Base-by-base conservation (phyloP, 768 basidiomycete species). In the Arthromyces matolae region DNA sequence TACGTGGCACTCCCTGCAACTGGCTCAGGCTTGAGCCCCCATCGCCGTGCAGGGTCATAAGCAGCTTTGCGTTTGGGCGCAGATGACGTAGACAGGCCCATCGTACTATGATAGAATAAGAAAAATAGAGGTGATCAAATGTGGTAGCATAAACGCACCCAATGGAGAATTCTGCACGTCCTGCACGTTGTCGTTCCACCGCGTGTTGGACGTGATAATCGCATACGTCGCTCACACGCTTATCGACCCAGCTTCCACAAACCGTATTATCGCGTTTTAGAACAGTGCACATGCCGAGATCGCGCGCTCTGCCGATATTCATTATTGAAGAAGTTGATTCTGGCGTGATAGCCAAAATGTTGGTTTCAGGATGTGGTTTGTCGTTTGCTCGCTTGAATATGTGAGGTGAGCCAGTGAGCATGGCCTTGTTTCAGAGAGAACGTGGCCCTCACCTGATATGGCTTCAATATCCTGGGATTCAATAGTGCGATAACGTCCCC, bases 231-330 rank as follows among this genome's bases (percentile, higher is more conserved):
- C 81, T 77, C 58, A 88, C 77, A 23, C 93, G 84, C 54, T 85
- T 91, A 68, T 99, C 95, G 41, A 84, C 90, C 95, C 95, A 98
- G 45, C 82, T 78, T 8, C 83, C 83, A 56, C 96, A 98, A 2
- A 73, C 58, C 42, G 85, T 84, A 1, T 93, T 92, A 49, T 95
- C 92, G 43, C 79, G 77, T 60, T 86, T 89, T 36, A 72, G 60
- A 8, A 87, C 93, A 2, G 68, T 71, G 60, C 96, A 99, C 72
- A 83, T 83, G 0, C 93, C 91, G 1, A 98, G 77, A 62, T 99
- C 93, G 22, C 77, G 77, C 10, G 92, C 77, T n/a, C 83, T 79
- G 1, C 96, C 95, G 39, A 99, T 80, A 28, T 89, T 74, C n/a
- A 81, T 79, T 42, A 97, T 84, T 0, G 89, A 86, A 2, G 80